Evolutionary conservation across 2,329 filamentous ascomycete genomes (phyloP), one percentile per base, ranked within the genome.

Genomic region (Sporothrix variecibatus): DNA sequence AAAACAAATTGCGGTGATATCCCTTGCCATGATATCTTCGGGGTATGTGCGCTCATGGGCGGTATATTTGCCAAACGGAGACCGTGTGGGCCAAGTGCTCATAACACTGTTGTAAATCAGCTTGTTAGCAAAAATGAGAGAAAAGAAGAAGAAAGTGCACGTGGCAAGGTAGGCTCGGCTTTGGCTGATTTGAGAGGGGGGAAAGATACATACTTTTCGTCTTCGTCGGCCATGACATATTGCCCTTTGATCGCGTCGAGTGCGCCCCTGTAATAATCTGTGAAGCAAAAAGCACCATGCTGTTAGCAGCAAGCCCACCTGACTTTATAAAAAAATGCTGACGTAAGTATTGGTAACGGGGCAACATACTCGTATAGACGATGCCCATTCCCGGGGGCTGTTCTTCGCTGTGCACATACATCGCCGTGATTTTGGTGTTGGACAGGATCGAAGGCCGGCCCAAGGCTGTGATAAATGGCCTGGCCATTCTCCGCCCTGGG

Each of bases 1-100:
- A 72, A 86, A 87, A 73, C 83, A 82, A 76, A 89, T 84, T 5
- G 85, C 85, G 9, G 85, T 85, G 71, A 86, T 81, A 58, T 84
- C 80, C 7, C 80, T 79, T 17, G 71, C 62, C 20, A 26, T 3
- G 3, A 75, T 11, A 3, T 17, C 6, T 38, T 74, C 76, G 5
- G 56, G 34, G 1, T 71, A 68, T 31, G 70, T 71, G 5, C 70
- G 72, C 38, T 43, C 43, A 43, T 58, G 64, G 1, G 4, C 40
- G 20, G 15, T 15, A 12, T 72, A 72, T 23, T n/a, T 34, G 8
- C n/a, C 38, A 15, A 46, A 43, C 1, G 40, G 68, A 1, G 64
- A n/a, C 11, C 69, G 49, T 0, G 1, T 12, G 4, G 76, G 73
- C 72, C 72, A 74, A 0, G 11, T 1, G 2, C 5, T 3, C 8